A percentile compares a stretch with the other conserved stretches of the same genome.
Conservation (phyloP, 2,329 filamentous ascomycete genomes). For the Neopestalotiopsis rosae region DNA sequence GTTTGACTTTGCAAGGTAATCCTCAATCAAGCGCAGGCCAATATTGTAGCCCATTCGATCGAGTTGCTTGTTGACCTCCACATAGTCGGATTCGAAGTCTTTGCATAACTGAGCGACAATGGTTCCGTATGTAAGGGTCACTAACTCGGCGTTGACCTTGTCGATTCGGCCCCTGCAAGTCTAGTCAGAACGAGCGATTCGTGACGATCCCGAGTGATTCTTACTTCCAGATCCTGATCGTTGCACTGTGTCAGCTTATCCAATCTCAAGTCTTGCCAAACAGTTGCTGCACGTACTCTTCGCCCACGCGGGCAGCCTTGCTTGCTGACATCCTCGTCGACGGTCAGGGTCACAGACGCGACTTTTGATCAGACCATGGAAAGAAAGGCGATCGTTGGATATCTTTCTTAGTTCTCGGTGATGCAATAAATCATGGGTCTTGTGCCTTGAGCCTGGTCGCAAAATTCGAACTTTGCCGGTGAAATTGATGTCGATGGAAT, state of each 20-base stretch:
- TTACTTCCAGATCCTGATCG: constrained; percentile 87
- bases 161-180: constrained; percentile 82
- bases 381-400: neutral
- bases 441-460: neutral
- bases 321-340: constrained; percentile 56
- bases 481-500: neutral
- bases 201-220: constrained; percentile 38
- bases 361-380: neutral
- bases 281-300: constrained; percentile 55
- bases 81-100: constrained; percentile 93
- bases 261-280: constrained; percentile 4
- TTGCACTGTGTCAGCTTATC: constrained; percentile 35
- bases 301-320: constrained; percentile 66
- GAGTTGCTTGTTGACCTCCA: constrained; percentile 95
- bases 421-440: neutral
- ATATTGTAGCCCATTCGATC: constrained; percentile 99
- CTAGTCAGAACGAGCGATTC: neutral
- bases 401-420: neutral
- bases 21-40: constrained; percentile 91
- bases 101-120: constrained; percentile 96
- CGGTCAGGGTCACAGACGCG: neutral
- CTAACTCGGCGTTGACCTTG: constrained; percentile 97
- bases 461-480: neutral
- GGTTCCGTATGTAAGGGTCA: constrained; percentile 96
- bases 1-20: constrained; percentile 95